Evolutionary conservation across 2,329 filamentous ascomycete genomes (phyloP), one percentile per base, ranked within the genome.

Genomic region (Fusarium multiceps): DNA sequence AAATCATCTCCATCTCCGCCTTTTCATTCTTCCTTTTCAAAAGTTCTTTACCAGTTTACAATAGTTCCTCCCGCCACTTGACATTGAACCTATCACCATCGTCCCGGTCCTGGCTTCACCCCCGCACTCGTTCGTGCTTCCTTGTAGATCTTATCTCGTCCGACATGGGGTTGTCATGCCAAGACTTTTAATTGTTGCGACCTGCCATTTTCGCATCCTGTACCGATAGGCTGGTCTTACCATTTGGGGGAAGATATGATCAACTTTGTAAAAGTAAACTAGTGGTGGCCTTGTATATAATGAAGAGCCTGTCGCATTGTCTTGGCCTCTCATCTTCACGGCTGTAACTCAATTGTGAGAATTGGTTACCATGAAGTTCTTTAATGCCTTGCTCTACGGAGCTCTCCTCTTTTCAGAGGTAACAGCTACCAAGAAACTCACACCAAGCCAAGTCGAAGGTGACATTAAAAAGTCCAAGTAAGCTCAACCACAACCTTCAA

Each of bases 401-500:
- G 63, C 70, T 27, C 41, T 74, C 21, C 59, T 75, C 48, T 59
- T 69, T 20, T 59, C 66, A 3, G 66, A 68, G 53, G 73, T 62
- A 9, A 55, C 66, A 6, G 73, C 70, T 40, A 48, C 55, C 23
- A 68, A 72, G 43, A 74, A 74, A 11, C 14, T 75, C 55, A 75
- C 73, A 6, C 32, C 72, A 8, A 74, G 55, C 14, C 65, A 69
- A 50, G 73, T 75, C 9, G 72, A 74, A 46, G 70, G 68, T 0
- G 73, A 75, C 40, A 75, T 75, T 9, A 63, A 74, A 41, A 65
- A 71, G 59, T 59, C 66, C 13, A 71, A 72, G 73, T 75, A 64
- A 28, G 68, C 32, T 28, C 3, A 23, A 42, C 1, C 2, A 10
- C 11, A 0, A 25, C 7, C 3, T 9, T 13, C 23, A 12, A 12